Percentiles rank a stretch among this genome's conserved stretches.
These are phyloP conservation scores for Acanthamoeba divionensis DNA, from an alignment of 208 protist genomes.

Conservation along the genomic window DNA sequence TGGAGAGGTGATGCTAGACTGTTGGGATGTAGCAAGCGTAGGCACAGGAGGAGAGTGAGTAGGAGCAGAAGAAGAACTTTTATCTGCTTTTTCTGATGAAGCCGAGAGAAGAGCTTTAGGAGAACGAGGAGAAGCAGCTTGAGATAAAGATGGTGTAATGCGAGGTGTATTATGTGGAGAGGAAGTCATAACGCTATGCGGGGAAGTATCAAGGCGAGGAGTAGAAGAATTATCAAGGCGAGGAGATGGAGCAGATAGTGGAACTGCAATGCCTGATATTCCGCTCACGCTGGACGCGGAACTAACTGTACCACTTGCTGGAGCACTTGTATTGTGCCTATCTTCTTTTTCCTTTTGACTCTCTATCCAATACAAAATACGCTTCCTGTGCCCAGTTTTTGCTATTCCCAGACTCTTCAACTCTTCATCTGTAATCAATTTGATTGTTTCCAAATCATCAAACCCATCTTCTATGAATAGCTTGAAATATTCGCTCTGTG, in stretches of 20 bases:
- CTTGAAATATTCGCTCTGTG: not conserved
- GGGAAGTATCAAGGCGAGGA: not conserved
- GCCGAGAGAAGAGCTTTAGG: too few relatives aligned
- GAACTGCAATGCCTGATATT: not conserved
- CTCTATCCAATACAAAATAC: constrained; percentile 37
- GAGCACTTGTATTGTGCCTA: too few relatives aligned
- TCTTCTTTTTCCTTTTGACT: not conserved
- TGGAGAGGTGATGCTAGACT: not conserved
- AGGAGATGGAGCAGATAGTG: not conserved
- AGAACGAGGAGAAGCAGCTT: too few relatives aligned
- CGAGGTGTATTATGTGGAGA: too few relatives aligned
- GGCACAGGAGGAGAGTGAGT: not conserved
- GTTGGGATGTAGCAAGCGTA: not conserved
- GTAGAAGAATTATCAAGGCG: not conserved
- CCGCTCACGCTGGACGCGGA: not conserved
- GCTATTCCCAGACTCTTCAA: constrained; percentile 5
- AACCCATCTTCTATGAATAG: constrained; percentile 19
- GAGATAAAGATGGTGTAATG: too few relatives aligned
- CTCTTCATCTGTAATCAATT: constrained; percentile 47
- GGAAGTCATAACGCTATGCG: not conserved
- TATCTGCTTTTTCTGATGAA: too few relatives aligned
- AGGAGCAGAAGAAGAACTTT: not conserved
- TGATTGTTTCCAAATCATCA: constrained; percentile 38
- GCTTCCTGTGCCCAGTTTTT: constrained; percentile 35
- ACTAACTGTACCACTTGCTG: too few relatives aligned